Percentiles rank a stretch among this genome's conserved stretches.
These are phyloP conservation scores for Cairneyella variabilis DNA, from an alignment of 495 filamentous ascomycete genomes.

Conservation along the genomic window DNA sequence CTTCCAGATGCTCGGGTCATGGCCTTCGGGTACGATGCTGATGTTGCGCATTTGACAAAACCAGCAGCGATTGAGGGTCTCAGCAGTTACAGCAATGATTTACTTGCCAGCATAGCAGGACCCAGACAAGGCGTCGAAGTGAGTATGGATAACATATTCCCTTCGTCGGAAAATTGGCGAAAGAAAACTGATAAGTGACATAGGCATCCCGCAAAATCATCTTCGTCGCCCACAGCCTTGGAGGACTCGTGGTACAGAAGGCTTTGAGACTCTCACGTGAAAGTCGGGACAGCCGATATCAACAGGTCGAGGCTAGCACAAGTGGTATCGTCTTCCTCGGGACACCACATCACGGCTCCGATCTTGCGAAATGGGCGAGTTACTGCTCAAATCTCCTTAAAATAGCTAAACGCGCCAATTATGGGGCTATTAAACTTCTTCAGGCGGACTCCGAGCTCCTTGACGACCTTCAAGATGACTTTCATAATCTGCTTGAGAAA, in stretches of 20 bases:
- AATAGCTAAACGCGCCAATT: background rate
- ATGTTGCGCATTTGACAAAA: background rate
- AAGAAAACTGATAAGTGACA: background rate
- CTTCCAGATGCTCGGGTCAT: background rate
- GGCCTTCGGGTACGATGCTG: constrained; percentile 11
- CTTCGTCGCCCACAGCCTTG: background rate
- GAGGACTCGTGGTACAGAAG: background rate
- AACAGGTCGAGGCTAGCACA: constrained; percentile 26
- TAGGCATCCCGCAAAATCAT: background rate
- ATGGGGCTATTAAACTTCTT: constrained; percentile 3
- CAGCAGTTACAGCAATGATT: background rate
- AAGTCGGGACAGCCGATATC: constrained; percentile 23
- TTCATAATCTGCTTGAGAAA: constrained; percentile 30
- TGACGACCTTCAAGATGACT: constrained; percentile 31
- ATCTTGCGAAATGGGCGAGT: constrained; percentile 30
- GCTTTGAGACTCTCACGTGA: background rate
- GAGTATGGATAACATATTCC: background rate
- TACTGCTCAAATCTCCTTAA: constrained; percentile 11
- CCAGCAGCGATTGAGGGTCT: background rate
- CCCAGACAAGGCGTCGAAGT: background rate
- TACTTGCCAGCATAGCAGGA: background rate
- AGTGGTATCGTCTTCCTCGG: constrained; percentile 38
- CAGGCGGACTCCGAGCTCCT: constrained; percentile 29
- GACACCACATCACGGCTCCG: constrained; percentile 35
- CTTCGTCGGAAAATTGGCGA: background rate